Base-by-base conservation (phyloP, 768 basidiomycete genomes). In the Kwoniella europaea region DNA sequence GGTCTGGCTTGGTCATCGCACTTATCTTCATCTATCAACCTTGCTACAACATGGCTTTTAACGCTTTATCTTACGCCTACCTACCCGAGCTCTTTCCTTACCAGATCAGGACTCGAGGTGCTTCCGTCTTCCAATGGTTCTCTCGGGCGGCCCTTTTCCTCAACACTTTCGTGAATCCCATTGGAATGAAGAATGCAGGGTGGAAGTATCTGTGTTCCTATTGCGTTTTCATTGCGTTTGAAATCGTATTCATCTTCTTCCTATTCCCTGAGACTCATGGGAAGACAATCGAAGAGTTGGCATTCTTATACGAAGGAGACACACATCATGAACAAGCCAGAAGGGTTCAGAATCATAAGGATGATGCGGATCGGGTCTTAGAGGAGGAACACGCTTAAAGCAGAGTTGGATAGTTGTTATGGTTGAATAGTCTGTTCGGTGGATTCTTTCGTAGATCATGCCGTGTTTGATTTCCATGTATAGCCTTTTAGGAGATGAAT, bases 81-180 rank as follows among this genome's bases (percentile, higher is more conserved):
- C 81, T 90, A 70, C 89, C 90, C n/a, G 90, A 90, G 74, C 77
- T 90, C 42, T 90, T 90, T 85, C 89, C 90, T 0, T 90, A 85
- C 84, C 87, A 88, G 71, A 86, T 86, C 35, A 88, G 90, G 67
- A 86, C 89, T 1, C 88, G 87, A 78, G 90, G 90, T 50, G 86
- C 90, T 63, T 83, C 89, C 4, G 76, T 90, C 16, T 90, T 88
- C 84, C 88, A 90, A 72, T 88, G 86, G 85, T 88, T 87, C 79
- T 84, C 86, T 56, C 87, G 88, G 13, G 80, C 85, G 35, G 88
- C 88, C 7, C 84, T 87, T 6, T 88, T 88, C 84, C 88, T 90
- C 86, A 90, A 90, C 76, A 88, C 88, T 74, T 90, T 88, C 79
- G 88, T 89, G 65, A 89, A 89, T 79, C 88, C 89, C 7, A 89